A percentile compares a stretch with the other conserved stretches of the same genome.
These are phyloP conservation scores for Paecilomyces fulvus DNA, from an alignment of 2,329 filamentous ascomycete species.

Conservation along the genomic window DNA sequence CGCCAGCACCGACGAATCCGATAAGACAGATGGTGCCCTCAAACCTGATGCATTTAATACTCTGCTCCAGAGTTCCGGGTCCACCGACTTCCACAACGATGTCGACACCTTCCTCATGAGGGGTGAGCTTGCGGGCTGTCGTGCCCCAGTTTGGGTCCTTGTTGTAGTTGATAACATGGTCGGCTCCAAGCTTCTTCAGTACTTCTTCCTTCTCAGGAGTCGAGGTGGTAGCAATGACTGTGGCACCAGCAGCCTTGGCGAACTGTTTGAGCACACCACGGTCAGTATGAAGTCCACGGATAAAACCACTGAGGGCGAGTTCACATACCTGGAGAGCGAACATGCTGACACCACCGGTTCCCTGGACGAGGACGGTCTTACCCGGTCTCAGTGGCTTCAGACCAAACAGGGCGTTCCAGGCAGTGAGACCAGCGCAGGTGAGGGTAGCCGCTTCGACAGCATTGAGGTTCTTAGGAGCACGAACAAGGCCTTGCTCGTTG, in stretches of 20 bases:
- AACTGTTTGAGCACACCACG: constrained; percentile 21
- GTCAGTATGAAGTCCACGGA: not conserved
- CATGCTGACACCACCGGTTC: constrained; percentile 52
- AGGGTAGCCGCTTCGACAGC: constrained; percentile 50
- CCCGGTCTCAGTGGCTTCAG: constrained; percentile 46
- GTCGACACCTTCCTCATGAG: constrained; percentile 49
- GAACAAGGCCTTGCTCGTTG: constrained; percentile 59
- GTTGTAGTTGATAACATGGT: constrained; percentile 55
- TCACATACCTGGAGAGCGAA: constrained; percentile 43
- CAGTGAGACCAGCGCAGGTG: constrained; percentile 53
- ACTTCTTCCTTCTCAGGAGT: constrained; percentile 46
- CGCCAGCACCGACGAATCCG: constrained; percentile 47
- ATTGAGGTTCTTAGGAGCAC: constrained; percentile 49
- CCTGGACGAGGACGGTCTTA: constrained; percentile 50
- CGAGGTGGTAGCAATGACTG: constrained; percentile 52
- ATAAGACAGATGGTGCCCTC: constrained; percentile 51
- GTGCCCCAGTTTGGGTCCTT: constrained; percentile 51
- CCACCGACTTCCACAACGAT: constrained; percentile 61
- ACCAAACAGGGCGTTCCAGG: constrained; percentile 59
- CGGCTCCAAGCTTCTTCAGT: constrained; percentile 49
- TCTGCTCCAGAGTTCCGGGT: constrained; percentile 50
- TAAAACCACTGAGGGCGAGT: not conserved
- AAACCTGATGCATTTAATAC: constrained; percentile 45
- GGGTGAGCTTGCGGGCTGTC: constrained; percentile 44
- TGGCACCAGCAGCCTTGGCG: constrained; percentile 44